Percentiles rank a stretch among this genome's conserved stretches.
Conservation (phyloP, 768 basidiomycete species). For the Amanita phalloides region DNA sequence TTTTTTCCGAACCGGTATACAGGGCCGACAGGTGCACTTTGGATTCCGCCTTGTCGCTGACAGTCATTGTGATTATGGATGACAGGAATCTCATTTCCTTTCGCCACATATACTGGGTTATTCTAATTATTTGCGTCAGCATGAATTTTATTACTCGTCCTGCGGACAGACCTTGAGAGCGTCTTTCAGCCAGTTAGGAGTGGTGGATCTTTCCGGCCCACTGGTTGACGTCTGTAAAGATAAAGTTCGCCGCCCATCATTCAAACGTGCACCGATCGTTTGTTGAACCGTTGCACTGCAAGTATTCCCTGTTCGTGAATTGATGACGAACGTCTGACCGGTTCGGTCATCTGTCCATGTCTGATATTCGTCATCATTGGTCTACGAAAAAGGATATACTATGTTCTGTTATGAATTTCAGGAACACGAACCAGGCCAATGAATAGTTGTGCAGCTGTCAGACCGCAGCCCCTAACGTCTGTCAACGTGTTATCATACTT, state of each 20-base stretch:
- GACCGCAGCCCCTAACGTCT: not conserved
- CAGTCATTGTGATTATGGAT: not conserved
- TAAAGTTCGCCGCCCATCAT: constrained; percentile 16
- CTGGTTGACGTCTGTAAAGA: constrained; percentile 1
- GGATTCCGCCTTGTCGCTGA: constrained; percentile 4
- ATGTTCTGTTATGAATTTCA: not conserved
- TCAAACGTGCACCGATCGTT: constrained; percentile 3
- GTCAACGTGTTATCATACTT: not conserved
- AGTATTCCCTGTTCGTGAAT: constrained; percentile 64
- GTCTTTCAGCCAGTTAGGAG: constrained; percentile 56
- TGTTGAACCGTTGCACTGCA: constrained; percentile 18
- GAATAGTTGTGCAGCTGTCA: not conserved
- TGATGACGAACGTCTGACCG: constrained; percentile 45
- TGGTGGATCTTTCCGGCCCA: constrained; percentile 10
- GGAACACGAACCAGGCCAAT: not conserved
- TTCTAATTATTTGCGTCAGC: constrained; percentile 22
- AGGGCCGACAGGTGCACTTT: not conserved
- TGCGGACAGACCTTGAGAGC: constrained; percentile 40
- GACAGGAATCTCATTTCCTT: constrained; percentile 35
- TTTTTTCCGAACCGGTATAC: constrained; percentile 18
- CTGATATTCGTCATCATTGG: not conserved
- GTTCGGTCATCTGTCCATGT: constrained; percentile 58
- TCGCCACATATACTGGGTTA: constrained; percentile 42
- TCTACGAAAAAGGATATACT: constrained; percentile 6
- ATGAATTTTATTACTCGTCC: not conserved